Evolutionary conservation across 768 basidiomycete genomes (phyloP), one percentile per base, ranked within the genome.

Genomic region (Tylopilus sp.): DNA sequence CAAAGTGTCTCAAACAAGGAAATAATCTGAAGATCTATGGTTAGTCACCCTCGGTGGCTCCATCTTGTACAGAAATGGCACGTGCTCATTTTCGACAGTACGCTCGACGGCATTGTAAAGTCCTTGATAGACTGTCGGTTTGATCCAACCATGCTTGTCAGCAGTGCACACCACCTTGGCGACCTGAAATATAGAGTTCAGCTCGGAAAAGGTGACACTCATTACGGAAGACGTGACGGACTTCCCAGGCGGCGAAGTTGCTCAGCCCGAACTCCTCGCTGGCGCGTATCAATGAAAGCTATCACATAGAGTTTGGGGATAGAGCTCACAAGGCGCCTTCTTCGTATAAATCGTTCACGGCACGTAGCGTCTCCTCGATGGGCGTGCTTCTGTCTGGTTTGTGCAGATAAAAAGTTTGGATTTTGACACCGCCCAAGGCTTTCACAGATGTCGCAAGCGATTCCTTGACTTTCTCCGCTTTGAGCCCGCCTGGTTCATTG

Each of bases 51-150:
- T 31, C 21, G 21, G 25, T 5, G 28, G 16, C 5, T 5, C n/a
- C 13, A 13, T 28, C 4, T 11, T 26, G n/a, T 17, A 22, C 4
- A 37, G 9, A 13, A 22, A 17, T n/a, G 21, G 25, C 34, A 54
- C 55, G 36, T 31, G 51, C 51, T 63, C 61, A 14, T 14, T 2
- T 53, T 63, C 53, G 21, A 48, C 24, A 13, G 13, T 56, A 33
- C 77, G 70, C 50, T 77, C 75, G n/a, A 80, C 61, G 10, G 70
- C 71, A 52, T 80, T 78, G 64, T 78, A 79, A 43, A 77, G 48
- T 1, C 75, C 78, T 56, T 82, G 79, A 58, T 80, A 81, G 13
- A 75, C 71, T 0, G 75, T 77, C 0, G 80, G 79, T 61, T 70
- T 68, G 56, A 81, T 70, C 71, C 73, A 83, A 24, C 76, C 76